These are phyloP conservation scores for Clarireedia monteithiana DNA, from an alignment of 2,329 filamentous ascomycete genomes.

Conservation along the genomic window DNA sequence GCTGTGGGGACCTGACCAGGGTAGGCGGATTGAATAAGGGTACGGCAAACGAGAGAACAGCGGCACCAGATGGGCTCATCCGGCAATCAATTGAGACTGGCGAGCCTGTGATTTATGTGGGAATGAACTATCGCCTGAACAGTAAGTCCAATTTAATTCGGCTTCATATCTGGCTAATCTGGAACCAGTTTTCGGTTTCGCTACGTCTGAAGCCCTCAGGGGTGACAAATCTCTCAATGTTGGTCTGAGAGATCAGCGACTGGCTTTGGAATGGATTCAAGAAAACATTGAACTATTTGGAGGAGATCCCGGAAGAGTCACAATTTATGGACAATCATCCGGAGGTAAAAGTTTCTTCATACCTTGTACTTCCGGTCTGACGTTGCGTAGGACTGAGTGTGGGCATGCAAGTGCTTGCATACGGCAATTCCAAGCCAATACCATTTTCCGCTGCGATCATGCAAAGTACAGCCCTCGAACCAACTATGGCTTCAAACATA, in stretches of 20 bases:
- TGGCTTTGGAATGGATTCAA: constrained; percentile 49
- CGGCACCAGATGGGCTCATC: constrained; percentile 37
- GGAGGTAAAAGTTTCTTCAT: constrained; percentile 43
- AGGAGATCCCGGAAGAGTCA: constrained; percentile 48
- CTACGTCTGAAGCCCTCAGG: constrained; percentile 46
- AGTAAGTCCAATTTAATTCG: constrained; percentile 10
- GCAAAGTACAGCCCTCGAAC: constrained; percentile 42
- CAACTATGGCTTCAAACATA: constrained; percentile 41
- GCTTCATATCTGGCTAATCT: constrained; percentile 25
- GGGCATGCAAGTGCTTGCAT: constrained; percentile 41
- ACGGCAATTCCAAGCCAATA: constrained; percentile 35
- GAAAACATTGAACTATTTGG: constrained; percentile 51
- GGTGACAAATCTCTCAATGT: constrained; percentile 16
- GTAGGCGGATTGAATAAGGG: constrained; percentile 14
- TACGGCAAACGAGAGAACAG: constrained; percentile 11
- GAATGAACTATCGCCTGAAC: constrained; percentile 44
- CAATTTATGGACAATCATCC: constrained; percentile 51
- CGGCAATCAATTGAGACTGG: constrained; percentile 38
- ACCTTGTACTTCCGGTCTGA: neutral
- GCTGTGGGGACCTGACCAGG: neutral
- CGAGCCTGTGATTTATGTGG: constrained; percentile 46
- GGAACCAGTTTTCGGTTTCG: constrained; percentile 56
- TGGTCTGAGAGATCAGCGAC: constrained; percentile 29
- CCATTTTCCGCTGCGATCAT: constrained; percentile 41
- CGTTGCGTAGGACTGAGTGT: constrained; percentile 33